Percentiles rank a stretch among this genome's conserved stretches.
These are phyloP conservation scores for Phytomonas sp. DNA, from an alignment of 208 protist genomes.

Conservation along the genomic window DNA sequence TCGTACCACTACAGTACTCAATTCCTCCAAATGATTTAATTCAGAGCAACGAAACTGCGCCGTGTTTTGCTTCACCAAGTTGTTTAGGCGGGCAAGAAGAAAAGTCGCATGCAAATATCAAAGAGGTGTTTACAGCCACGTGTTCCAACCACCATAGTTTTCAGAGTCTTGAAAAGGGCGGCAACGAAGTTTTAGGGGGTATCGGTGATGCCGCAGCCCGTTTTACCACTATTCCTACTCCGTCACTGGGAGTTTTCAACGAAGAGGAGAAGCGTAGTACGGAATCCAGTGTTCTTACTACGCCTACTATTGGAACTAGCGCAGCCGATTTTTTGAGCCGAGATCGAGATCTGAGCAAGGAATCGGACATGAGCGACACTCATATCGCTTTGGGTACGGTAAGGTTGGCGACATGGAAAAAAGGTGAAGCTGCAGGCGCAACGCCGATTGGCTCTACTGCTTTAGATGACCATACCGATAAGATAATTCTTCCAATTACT, in stretches of 20 bases:
- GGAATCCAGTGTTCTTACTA: background rate
- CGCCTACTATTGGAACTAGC: background rate
- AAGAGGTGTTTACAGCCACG: background rate
- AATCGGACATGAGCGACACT: background rate
- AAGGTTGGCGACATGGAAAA: background rate
- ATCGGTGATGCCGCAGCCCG: background rate
- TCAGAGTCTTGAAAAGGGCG: background rate
- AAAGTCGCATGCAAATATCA: background rate
- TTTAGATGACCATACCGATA: background rate
- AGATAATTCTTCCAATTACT: background rate
- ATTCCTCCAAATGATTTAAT: background rate
- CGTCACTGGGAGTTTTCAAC: background rate
- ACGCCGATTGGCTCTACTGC: background rate
- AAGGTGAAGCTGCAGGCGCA: background rate
- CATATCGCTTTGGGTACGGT: background rate
- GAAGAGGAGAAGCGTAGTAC: background rate
- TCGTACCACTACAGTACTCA: background rate
- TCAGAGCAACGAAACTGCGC: background rate
- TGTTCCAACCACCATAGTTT: background rate
- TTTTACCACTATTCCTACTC: background rate
- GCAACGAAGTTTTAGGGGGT: background rate
- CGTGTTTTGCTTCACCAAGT: background rate
- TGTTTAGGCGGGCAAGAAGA: background rate
- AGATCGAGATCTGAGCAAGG: background rate
- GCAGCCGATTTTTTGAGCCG: background rate